Conservation (phyloP, 108 stramenopile genomes). For the Cylindrotheca fusiformis region DNA sequence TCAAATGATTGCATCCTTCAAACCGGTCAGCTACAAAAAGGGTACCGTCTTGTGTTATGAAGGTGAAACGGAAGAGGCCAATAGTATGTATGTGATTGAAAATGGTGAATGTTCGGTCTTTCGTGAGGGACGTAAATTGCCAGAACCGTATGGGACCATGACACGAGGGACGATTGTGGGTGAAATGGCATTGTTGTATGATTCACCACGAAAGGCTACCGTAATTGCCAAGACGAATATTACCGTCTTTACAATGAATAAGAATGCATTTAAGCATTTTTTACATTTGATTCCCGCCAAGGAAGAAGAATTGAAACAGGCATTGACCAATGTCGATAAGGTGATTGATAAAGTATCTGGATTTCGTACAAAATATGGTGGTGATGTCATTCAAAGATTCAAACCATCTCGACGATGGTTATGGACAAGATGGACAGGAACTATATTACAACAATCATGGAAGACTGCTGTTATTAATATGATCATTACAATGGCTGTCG, state of each 20-base stretch:
- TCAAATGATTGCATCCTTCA: neutral
- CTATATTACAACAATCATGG: constrained; percentile 22
- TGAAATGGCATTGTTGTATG: constrained; percentile 8
- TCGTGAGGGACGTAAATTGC: constrained; percentile 1
- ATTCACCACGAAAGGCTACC: neutral
- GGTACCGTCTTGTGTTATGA: neutral
- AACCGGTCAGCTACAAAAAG: neutral
- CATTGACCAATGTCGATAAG: constrained; percentile 14
- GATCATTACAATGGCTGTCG: constrained; percentile 2
- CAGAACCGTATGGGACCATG: constrained; percentile 5
- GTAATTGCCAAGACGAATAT: constrained; percentile 1
- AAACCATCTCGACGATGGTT: constrained; percentile 29
- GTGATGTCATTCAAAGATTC: constrained; percentile 30
- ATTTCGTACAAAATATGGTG: constrained; percentile 10
- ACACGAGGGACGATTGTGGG: neutral
- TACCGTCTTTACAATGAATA: constrained; percentile 4
- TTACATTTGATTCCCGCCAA: too few species aligned
- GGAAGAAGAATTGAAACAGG: neutral
- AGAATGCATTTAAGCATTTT: neutral
- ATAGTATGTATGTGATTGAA: constrained; percentile 1
- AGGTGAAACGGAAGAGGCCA: neutral
- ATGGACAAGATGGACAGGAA: constrained; percentile 32
- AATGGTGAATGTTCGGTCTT: neutral
- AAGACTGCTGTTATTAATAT: constrained; percentile 20
- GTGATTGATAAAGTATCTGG: constrained; percentile 33